These are phyloP conservation scores for Canna indica DNA, from an alignment of 176 grass and related monocot species.

Conservation along the genomic window DNA sequence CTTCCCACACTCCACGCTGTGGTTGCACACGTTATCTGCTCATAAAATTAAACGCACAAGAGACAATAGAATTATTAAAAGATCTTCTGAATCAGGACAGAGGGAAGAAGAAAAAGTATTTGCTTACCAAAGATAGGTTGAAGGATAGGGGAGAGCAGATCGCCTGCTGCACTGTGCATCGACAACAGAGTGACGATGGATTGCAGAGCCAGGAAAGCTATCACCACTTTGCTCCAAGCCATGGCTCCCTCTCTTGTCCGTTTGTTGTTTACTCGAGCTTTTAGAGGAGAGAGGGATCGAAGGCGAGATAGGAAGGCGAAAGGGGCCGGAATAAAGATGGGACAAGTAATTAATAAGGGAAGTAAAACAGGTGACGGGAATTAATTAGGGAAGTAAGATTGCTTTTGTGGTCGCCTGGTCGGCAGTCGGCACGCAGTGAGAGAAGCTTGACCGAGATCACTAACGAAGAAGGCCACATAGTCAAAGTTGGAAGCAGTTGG, in stretches of 20 bases:
- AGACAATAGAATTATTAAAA: background rate
- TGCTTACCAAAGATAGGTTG: slow-evolving; percentile 21
- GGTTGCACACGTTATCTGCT: slow-evolving; percentile 54
- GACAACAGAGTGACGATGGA: slow-evolving; percentile 11
- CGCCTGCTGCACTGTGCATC: slow-evolving; percentile 21
- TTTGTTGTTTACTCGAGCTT: too few relatives aligned
- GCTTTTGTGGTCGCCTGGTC: too few relatives aligned
- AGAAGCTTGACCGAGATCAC: too few relatives aligned
- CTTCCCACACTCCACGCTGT: slow-evolving; percentile 49
- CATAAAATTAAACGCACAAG: too few relatives aligned
- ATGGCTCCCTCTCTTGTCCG: background rate
- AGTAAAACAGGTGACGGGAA: too few relatives aligned
- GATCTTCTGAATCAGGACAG: too few relatives aligned
- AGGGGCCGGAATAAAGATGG: too few relatives aligned
- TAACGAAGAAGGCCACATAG: too few relatives aligned
- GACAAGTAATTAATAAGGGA: too few relatives aligned
- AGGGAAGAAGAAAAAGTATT: background rate
- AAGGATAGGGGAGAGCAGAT: slow-evolving; percentile 67
- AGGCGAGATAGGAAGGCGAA: background rate
- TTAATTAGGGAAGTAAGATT: too few relatives aligned
- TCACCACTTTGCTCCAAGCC: background rate
- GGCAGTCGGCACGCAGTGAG: too few relatives aligned
- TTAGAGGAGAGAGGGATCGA: background rate
- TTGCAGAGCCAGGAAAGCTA: slow-evolving; percentile 14
- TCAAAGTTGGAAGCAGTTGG: too few relatives aligned